These are phyloP conservation scores for Neoascochyta sp. DNA, from an alignment of 2,329 filamentous ascomycete genomes.

Conservation along the genomic window DNA sequence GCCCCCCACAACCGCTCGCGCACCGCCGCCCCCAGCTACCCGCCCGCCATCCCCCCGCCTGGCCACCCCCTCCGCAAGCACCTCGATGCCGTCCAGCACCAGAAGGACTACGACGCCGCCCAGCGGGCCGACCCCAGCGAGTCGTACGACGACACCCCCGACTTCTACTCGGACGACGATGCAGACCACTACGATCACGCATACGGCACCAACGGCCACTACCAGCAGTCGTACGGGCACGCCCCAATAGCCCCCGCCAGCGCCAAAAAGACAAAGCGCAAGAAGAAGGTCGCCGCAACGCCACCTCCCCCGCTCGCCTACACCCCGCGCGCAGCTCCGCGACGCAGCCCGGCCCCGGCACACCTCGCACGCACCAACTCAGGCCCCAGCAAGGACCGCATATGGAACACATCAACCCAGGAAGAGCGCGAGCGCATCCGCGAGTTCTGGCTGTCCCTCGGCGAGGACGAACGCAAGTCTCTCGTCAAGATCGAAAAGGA, in stretches of 20 bases:
- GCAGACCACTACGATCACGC: constrained; percentile 29
- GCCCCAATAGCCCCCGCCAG: constrained; percentile 17
- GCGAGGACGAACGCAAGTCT: constrained; percentile 90
- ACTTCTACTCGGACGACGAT: constrained; percentile 43
- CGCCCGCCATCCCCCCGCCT: no score
- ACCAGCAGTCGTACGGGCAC: constrained; percentile 24
- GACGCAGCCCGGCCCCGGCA: constrained; percentile 42
- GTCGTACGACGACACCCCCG: constrained; percentile 29
- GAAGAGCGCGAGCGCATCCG: constrained; percentile 97
- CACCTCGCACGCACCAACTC: constrained; percentile 43
- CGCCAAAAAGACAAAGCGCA: constrained; percentile 60
- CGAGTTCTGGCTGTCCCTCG: constrained; percentile 93
- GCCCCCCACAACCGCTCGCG: constrained; percentile 3
- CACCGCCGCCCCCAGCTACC: constrained; percentile 9
- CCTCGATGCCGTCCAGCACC: constrained; percentile 13
- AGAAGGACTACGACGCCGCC: constrained; percentile 35
- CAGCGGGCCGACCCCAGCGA: constrained; percentile 45
- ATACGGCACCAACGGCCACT: constrained; percentile 33
- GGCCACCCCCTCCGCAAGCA: no score
- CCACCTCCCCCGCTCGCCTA: constrained; percentile 29
- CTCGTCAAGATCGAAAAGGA: constrained; percentile 98
- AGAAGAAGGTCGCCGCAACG: constrained; percentile 59
- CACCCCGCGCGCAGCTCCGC: constrained; percentile 27
- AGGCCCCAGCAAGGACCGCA: constrained; percentile 67
- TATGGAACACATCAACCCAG: constrained; percentile 94